Base-by-base conservation (phyloP, 1,284 basidiomycete species). In the Malassezia restricta region DNA sequence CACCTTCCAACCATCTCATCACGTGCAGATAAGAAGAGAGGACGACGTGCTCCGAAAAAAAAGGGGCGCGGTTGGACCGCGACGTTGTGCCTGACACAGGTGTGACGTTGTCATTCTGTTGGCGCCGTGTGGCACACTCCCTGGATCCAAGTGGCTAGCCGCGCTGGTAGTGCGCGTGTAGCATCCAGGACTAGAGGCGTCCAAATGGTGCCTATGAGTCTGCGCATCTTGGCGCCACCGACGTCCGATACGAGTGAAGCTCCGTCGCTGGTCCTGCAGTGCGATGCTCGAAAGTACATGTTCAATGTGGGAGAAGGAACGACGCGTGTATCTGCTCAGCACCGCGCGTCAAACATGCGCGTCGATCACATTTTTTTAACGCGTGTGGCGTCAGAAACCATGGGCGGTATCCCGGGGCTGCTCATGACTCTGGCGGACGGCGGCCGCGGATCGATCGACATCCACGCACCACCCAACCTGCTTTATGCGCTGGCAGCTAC, bases 241-340 rank as follows among this genome's bases (percentile, higher is more conserved):
- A 54, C 64, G 17, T 74, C 77, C 5, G 74, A 74, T 35, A 75
- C 85, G 2, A 81, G 83, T 12, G 86, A 89, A 72, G 84, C 86
- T 1, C 84, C 88, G 61, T 82, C 87, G 0, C 79, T 82, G 3
- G 75, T 91, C 28, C 75, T 85, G 55, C 75, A 80, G 5, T 87
- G 88, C 66, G 84, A 86, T 63, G 78, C 81, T 43, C 82, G 79
- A 6, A 84, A 86, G 64, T 91, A 89, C 63, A 77, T 90, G 46
- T 87, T 92, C 77, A 90, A 91, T 73, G 82, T 78, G 2, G 83
- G 85, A 5, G 88, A 92, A 71, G 86, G 84, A 50, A 83, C 83
- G 0, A 82, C 82, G 45, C 77, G 89, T 31, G 75, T 83, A 0
- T 84, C 84, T 63, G 74, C 83, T 6, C 83, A 89, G 74, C 82